These are phyloP conservation scores for Helicostylum pulchrum DNA, from an alignment of 192 early-diverging fungal species.

Conservation along the genomic window DNA sequence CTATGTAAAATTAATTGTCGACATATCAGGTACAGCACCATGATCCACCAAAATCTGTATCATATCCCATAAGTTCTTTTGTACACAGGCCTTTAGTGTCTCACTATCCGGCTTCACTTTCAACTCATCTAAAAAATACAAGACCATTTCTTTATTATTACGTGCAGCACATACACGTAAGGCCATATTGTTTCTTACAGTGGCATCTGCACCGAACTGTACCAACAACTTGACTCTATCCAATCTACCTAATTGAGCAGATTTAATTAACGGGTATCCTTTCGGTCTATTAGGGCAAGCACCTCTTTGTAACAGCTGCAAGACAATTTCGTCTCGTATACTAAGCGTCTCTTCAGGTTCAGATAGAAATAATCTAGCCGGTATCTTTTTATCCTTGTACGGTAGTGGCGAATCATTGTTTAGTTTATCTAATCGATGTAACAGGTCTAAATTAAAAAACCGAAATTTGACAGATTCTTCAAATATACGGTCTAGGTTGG, in stretches of 20 bases:
- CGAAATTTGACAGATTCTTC: conserved; percentile 16
- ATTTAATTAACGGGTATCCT: conserved; percentile 43
- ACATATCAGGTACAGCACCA: conserved; percentile 39
- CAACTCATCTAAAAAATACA: conserved; percentile 35
- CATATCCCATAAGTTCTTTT: conserved; percentile 36
- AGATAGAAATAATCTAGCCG: conserved; percentile 26
- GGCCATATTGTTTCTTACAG: conserved; percentile 33
- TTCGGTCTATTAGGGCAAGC: conserved; percentile 34
- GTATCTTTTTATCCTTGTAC: conserved; percentile 24
- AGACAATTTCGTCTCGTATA: conserved; percentile 15
- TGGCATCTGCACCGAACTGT: conserved; percentile 25
- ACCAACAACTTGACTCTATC: conserved; percentile 34
- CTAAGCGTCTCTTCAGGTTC: not conserved
- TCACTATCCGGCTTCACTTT: conserved; percentile 32
- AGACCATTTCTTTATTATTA: conserved; percentile 31
- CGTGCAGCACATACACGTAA: conserved; percentile 22
- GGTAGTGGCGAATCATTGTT: not conserved
- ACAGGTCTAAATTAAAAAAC: conserved; percentile 24
- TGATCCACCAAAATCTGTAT: conserved; percentile 33
- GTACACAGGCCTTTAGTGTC: conserved; percentile 30
- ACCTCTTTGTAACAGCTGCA: conserved; percentile 32
- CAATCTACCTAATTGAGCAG: conserved; percentile 30
- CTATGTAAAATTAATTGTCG: conserved; percentile 23
- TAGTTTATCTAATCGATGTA: conserved; percentile 14
- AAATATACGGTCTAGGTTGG: not conserved